Evolutionary conservation across 169 alveolate genomes (phyloP).

Genomic region (Toxoplasma gondii): DNA sequence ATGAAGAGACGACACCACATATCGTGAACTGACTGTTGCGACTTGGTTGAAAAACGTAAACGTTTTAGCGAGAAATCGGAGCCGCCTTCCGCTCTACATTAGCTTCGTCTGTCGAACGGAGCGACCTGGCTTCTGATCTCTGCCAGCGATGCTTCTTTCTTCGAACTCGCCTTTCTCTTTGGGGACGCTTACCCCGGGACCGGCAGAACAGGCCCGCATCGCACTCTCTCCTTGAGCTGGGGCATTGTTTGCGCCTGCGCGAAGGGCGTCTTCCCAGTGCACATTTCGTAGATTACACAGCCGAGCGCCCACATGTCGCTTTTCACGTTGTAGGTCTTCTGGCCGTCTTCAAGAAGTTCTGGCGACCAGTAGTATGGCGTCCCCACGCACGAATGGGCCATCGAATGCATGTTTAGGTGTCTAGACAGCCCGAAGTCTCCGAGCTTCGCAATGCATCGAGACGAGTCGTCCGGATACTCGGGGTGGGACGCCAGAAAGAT

Average conservation of each 20-base stretch:
- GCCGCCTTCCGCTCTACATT: no score
- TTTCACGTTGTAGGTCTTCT: constrained; percentile 84
- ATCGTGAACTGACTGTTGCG: no score
- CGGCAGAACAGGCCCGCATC: constrained; percentile 49
- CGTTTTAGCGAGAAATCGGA: no score
- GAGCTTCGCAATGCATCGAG: constrained; percentile 76
- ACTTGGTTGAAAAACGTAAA: no score
- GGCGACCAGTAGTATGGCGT: constrained; percentile 95
- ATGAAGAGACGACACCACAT: no score
- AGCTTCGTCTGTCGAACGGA: no score
- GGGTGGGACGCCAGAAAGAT: constrained; percentile 83
- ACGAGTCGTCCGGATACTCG: constrained; percentile 49
- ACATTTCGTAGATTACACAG: constrained; percentile 90
- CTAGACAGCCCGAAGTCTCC: constrained; percentile 94
- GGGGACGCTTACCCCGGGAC: background rate
- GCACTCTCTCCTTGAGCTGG: constrained; percentile 47
- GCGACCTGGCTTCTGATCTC: no score
- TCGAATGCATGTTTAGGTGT: constrained; percentile 85
- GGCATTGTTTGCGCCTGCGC: constrained; percentile 57
- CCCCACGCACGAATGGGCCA: constrained; percentile 90
- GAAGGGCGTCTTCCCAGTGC: constrained; percentile 58
- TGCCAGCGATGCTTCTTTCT: no score
- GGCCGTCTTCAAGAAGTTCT: constrained; percentile 82
- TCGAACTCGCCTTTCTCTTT: no score
- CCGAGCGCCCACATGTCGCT: constrained; percentile 96